phyloP scores from a whole-genome alignment of 108 stramenopile species.

The Epithemia pelagica region DNA sequence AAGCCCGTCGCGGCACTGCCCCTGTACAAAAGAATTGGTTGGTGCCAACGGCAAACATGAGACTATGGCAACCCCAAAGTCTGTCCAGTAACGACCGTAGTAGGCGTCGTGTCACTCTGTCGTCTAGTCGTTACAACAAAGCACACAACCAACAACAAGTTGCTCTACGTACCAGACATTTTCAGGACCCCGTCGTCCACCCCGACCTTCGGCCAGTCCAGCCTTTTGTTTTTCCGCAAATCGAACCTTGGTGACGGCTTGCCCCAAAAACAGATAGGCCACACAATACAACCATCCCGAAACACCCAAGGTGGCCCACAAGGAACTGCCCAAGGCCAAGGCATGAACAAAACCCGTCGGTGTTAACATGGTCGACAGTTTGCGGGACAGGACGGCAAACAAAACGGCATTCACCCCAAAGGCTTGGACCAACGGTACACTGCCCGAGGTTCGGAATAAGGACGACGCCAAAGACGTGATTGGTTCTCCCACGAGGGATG shows the following conservation, averaged over 20 bases:
- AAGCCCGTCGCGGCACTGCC: constrained; percentile 83
- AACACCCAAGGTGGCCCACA: constrained; percentile 82
- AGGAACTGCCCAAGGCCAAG: constrained; percentile 62
- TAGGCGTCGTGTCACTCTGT: too few species aligned
- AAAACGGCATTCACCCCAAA: constrained; percentile 54
- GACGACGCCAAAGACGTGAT: constrained; percentile 16
- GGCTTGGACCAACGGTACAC: constrained; percentile 48
- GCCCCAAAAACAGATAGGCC: constrained; percentile 73
- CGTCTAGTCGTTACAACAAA: too few species aligned
- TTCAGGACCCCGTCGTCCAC: constrained; percentile 90
- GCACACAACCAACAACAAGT: background rate
- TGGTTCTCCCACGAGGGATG: too few species aligned
- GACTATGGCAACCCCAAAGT: too few species aligned
- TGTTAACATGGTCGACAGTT: constrained; percentile 75
- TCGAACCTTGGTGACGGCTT: constrained; percentile 80
- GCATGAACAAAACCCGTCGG: constrained; percentile 65
- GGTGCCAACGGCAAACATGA: background rate
- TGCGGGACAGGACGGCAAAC: constrained; percentile 40
- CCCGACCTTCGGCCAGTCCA: constrained; percentile 92
- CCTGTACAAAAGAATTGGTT: constrained; percentile 15
- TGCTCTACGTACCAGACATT: constrained; percentile 77
- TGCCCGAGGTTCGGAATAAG: constrained; percentile 39
- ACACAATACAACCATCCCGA: constrained; percentile 87
- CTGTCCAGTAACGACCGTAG: too few species aligned
- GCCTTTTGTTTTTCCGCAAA: constrained; percentile 79